A percentile compares a stretch with the other conserved stretches of the same genome.
Evolutionary conservation across 2,329 filamentous ascomycete species (phyloP).

Genomic region (Sclerotinia borealis): DNA sequence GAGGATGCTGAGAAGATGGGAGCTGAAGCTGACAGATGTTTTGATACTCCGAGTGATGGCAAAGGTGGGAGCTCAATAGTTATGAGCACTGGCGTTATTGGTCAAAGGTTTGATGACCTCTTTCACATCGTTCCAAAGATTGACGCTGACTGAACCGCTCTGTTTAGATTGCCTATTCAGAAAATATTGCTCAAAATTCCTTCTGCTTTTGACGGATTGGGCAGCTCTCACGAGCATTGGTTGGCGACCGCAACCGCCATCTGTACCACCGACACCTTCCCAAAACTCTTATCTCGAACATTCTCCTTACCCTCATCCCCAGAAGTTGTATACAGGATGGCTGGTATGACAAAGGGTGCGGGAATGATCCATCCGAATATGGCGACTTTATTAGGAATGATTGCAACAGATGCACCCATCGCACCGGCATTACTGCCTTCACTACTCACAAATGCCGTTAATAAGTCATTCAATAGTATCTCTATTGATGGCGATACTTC

Average conservation of each 20-base stretch:
- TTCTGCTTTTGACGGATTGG: conserved; percentile 63
- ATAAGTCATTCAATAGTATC: conserved; percentile 91
- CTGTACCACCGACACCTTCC: conserved; percentile 96
- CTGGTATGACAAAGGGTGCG: conserved; percentile 92
- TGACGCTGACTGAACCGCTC: background rate
- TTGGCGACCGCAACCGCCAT: conserved; percentile 79
- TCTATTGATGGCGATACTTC: conserved; percentile 96
- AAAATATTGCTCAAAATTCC: conserved; percentile 85
- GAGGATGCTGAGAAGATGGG: conserved; percentile 88
- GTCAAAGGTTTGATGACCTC: conserved; percentile 58
- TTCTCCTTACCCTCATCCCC: conserved; percentile 81
- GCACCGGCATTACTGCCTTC: conserved; percentile 58
- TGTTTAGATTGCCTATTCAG: conserved; percentile 68
- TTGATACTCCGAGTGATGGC: conserved; percentile 40
- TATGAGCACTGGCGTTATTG: conserved; percentile 98
- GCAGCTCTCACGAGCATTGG: conserved; percentile 76
- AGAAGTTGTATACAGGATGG: conserved; percentile 68
- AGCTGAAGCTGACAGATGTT: conserved; percentile 63
- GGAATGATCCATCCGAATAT: conserved; percentile 99
- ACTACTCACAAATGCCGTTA: conserved; percentile 67
- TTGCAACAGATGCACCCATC: conserved; percentile 88
- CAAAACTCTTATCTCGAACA: conserved; percentile 77
- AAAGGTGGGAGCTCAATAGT: conserved; percentile 66
- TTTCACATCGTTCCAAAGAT: background rate
- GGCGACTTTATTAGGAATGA: conserved; percentile 84